Conservation (phyloP, 2,329 filamentous ascomycete genomes). For the Zasmidium citrigriseum region DNA sequence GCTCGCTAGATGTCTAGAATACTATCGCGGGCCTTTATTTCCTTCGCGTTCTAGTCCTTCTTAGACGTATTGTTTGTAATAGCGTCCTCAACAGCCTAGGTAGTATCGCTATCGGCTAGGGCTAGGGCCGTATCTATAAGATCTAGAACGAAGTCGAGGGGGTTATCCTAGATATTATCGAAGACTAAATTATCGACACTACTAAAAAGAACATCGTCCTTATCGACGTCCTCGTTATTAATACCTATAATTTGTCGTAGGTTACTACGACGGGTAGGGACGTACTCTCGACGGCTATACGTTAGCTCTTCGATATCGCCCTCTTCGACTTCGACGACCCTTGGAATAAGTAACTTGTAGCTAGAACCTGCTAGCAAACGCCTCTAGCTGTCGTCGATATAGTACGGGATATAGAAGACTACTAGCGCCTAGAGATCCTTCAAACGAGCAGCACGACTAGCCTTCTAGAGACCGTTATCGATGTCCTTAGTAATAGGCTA, state of each 20-base stretch:
- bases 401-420: background rate
- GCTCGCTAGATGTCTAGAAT: background rate
- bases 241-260: background rate
- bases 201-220: background rate
- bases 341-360: background rate
- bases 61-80: background rate
- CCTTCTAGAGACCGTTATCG: background rate
- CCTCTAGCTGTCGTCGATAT: background rate
- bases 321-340: background rate
- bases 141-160: background rate
- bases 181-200: background rate
- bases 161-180: background rate
- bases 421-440: background rate
- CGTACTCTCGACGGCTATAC: background rate
- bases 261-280: background rate
- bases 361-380: background rate
- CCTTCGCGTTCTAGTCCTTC: background rate
- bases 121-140: background rate
- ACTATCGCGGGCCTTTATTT: background rate
- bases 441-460: background rate
- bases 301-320: too few relatives aligned
- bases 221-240: background rate
- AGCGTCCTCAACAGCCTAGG: background rate
- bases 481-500: background rate
- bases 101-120: background rate